Percentiles rank a stretch among this genome's conserved stretches.
Conservation (phyloP, 345 rosid species). For the Arabidopsis arenosa region DNA sequence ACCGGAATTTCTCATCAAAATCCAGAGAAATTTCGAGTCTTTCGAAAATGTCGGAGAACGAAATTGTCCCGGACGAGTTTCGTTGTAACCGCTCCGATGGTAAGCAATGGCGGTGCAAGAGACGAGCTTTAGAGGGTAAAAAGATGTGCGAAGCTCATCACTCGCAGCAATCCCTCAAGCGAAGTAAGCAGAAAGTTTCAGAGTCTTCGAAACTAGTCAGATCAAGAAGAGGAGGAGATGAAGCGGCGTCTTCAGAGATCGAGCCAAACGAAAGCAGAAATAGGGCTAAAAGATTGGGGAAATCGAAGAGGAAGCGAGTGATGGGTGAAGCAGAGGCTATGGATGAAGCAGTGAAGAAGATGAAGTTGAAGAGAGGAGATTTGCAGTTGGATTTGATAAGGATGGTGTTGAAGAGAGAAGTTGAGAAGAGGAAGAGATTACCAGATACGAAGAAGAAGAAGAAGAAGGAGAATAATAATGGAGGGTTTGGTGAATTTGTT, state of each 20-base stretch:
- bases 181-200: constrained; percentile 63
- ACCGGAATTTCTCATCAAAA: constrained; percentile 24
- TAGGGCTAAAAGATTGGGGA: constrained; percentile 61
- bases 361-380: constrained; percentile 70
- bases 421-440: constrained; percentile 64
- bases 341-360: constrained; percentile 59
- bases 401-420: constrained; percentile 83
- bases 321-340: constrained; percentile 55
- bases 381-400: constrained; percentile 75
- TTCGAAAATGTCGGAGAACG: constrained; percentile 53
- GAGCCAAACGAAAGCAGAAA: constrained; percentile 37
- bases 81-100: constrained; percentile 96
- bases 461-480: constrained; percentile 43
- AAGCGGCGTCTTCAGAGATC: constrained; percentile 28
- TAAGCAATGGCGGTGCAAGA: constrained; percentile 86
- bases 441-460: constrained; percentile 43
- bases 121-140: constrained; percentile 74
- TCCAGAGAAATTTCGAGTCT: constrained; percentile 26
- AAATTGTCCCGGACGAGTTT: constrained; percentile 70
- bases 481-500: constrained; percentile 40
- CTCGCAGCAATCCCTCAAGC: constrained; percentile 67
- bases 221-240: constrained; percentile 39
- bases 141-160: constrained; percentile 87
- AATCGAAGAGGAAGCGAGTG: constrained; percentile 50
- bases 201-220: constrained; percentile 68